Evolutionary conservation across 345 rosid genomes (phyloP).

Genomic region (Physaria fendleri): DNA sequence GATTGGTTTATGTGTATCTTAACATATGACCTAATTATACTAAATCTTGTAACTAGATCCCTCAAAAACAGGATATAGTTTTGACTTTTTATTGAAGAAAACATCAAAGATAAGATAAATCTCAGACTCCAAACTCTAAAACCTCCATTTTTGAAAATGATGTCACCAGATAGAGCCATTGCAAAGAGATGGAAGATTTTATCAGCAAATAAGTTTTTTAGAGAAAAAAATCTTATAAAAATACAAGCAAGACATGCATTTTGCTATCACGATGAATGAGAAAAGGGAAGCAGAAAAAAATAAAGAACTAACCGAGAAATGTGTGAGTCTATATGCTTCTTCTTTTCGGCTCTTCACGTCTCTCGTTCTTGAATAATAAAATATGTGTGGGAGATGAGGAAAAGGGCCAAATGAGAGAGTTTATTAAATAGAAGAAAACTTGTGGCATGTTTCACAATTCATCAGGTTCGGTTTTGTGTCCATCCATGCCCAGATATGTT

Average conservation of each 20-base stretch:
- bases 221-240: neutral
- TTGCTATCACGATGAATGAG: neutral
- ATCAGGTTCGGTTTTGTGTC: conserved; percentile 8
- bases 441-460: conserved; percentile 5
- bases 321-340: neutral
- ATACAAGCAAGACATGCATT: conserved; percentile 3
- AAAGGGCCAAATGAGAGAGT: neutral
- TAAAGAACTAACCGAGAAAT: conserved; percentile 7
- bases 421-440: neutral
- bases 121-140: too few species aligned
- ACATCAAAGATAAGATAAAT: neutral
- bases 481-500: too few species aligned
- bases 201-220: neutral
- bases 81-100: neutral
- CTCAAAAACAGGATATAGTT: conserved; percentile 1
- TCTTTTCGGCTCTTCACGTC: too few species aligned
- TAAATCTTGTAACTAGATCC: conserved; percentile 2
- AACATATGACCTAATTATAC: neutral
- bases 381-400: neutral
- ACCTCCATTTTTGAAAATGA: too few species aligned
- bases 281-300: neutral
- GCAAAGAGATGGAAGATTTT: neutral
- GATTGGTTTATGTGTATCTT: neutral
- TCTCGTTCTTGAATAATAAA: neutral
- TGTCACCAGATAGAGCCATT: neutral